A percentile compares a stretch with the other conserved stretches of the same genome.
phyloP scores from a whole-genome alignment of 2,329 filamentous ascomycete species.

The Colletotrichum sojae region DNA sequence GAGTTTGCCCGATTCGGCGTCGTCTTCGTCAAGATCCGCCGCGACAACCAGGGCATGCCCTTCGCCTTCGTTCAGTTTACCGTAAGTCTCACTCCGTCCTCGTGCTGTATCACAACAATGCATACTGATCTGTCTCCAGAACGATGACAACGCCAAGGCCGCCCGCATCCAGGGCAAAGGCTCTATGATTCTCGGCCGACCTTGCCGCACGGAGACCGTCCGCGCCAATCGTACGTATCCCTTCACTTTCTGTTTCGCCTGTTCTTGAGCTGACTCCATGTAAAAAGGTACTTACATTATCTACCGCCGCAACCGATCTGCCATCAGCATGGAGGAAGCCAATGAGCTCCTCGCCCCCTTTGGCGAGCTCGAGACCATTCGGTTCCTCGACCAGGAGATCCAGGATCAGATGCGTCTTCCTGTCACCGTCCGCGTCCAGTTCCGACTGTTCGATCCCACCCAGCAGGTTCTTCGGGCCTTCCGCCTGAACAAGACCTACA shows the following conservation, averaged over 20 bases:
- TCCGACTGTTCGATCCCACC: slow-evolving; percentile 64
- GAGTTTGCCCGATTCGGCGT: slow-evolving; percentile 68
- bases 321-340: slow-evolving; percentile 61
- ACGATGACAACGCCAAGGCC: slow-evolving; percentile 61
- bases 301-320: slow-evolving; percentile 54
- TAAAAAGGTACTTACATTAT: slow-evolving; percentile 65
- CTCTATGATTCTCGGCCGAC: slow-evolving; percentile 66
- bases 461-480: slow-evolving; percentile 63
- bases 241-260: not conserved
- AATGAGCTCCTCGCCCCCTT: slow-evolving; percentile 57
- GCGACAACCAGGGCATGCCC: slow-evolving; percentile 70
- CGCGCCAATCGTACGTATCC: slow-evolving; percentile 68
- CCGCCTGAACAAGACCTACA: slow-evolving; percentile 50
- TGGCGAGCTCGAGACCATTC: slow-evolving; percentile 57
- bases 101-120: not conserved
- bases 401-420: slow-evolving; percentile 53
- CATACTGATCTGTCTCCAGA: slow-evolving; percentile 55
- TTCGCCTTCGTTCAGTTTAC: slow-evolving; percentile 76
- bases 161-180: slow-evolving; percentile 65
- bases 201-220: slow-evolving; percentile 72
- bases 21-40: slow-evolving; percentile 75
- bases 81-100: slow-evolving; percentile 55
- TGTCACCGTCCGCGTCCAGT: slow-evolving; percentile 61
- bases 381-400: slow-evolving; percentile 49
- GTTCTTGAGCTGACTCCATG: slow-evolving; percentile 43